Percentiles rank a stretch among this genome's conserved stretches.
Conservation (phyloP, 768 basidiomycete genomes). For the Boletus bicolor region DNA sequence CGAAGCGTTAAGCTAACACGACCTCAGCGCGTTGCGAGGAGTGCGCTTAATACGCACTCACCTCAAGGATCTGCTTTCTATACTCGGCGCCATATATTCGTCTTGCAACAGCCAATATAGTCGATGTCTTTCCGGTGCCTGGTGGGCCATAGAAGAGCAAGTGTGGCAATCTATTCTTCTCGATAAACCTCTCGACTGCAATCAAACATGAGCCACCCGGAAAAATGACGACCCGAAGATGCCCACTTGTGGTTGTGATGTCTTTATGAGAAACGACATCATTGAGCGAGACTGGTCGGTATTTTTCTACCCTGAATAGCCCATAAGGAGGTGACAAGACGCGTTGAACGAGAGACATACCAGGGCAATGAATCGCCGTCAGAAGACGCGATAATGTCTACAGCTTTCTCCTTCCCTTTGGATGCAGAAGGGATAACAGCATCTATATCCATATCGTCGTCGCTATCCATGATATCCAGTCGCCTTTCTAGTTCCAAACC, state of each 20-base stretch:
- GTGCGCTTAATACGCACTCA: slow-evolving; percentile 29
- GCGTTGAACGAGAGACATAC: slow-evolving; percentile 40
- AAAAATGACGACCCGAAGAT: not conserved
- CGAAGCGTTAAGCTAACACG: slow-evolving; percentile 84
- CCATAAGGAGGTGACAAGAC: not conserved
- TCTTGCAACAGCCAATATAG: slow-evolving; percentile 92
- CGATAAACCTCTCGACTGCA: slow-evolving; percentile 93
- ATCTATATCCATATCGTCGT: slow-evolving; percentile 51
- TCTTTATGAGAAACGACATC: slow-evolving; percentile 98
- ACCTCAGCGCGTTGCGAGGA: not conserved
- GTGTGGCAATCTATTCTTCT: slow-evolving; percentile 91
- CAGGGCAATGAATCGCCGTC: slow-evolving; percentile 79
- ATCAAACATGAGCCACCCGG: slow-evolving; percentile 3
- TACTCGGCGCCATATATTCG: slow-evolving; percentile 88
- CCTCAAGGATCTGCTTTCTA: slow-evolving; percentile 92
- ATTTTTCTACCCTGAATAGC: slow-evolving; percentile 88
- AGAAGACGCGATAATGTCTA: slow-evolving; percentile 37
- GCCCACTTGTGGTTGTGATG: slow-evolving; percentile 86
- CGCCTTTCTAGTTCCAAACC: not conserved
- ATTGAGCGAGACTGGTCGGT: slow-evolving; percentile 83
- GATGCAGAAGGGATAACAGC: slow-evolving; percentile 25
- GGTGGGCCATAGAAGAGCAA: slow-evolving; percentile 97
- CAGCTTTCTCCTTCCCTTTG: slow-evolving; percentile 74
- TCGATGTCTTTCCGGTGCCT: slow-evolving; percentile 97
- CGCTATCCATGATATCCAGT: slow-evolving; percentile 48